Evolutionary conservation across 2,329 filamentous ascomycete genomes (phyloP).

Genomic region (Aspergillus hortae): DNA sequence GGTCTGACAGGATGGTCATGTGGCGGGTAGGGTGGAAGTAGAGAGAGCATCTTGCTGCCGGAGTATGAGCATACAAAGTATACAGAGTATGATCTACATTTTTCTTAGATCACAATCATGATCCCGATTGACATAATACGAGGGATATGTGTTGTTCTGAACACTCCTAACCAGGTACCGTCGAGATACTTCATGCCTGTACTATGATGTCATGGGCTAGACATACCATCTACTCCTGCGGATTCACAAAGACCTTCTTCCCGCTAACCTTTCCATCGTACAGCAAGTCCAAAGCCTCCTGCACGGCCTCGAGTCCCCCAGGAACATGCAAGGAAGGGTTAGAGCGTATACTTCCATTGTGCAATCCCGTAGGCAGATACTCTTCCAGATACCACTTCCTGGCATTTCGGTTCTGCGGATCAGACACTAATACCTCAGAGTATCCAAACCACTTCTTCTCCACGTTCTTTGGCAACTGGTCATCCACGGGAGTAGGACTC

Average conservation of each 20-base stretch:
- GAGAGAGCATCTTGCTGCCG: too few relatives aligned
- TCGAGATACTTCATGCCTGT: too few relatives aligned
- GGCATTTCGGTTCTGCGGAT: not conserved
- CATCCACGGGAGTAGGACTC: conserved; percentile 4
- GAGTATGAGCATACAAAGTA: too few relatives aligned
- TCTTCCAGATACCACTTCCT: conserved; percentile 5
- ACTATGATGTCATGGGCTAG: not conserved
- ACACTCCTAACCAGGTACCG: too few relatives aligned
- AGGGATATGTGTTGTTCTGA: too few relatives aligned
- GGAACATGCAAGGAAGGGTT: not conserved
- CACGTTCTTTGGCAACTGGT: conserved; percentile 3
- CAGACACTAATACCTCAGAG: not conserved
- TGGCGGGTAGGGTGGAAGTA: too few relatives aligned
- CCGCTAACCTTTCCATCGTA: conserved; percentile 1
- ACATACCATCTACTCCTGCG: not conserved
- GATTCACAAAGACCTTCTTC: conserved; percentile 3
- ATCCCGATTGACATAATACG: too few relatives aligned
- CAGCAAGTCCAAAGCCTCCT: conserved; percentile 3
- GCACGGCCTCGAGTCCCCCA: not conserved
- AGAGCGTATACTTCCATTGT: conserved; percentile 9
- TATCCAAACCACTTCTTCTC: conserved; percentile 4
- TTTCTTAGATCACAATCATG: too few relatives aligned
- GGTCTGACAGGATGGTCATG: too few relatives aligned
- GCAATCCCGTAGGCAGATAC: conserved; percentile 15
- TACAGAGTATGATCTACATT: too few relatives aligned